A percentile compares a stretch with the other conserved stretches of the same genome.
Conservation (phyloP, 139 green algal genomes). For the Closterium sp. region DNA sequence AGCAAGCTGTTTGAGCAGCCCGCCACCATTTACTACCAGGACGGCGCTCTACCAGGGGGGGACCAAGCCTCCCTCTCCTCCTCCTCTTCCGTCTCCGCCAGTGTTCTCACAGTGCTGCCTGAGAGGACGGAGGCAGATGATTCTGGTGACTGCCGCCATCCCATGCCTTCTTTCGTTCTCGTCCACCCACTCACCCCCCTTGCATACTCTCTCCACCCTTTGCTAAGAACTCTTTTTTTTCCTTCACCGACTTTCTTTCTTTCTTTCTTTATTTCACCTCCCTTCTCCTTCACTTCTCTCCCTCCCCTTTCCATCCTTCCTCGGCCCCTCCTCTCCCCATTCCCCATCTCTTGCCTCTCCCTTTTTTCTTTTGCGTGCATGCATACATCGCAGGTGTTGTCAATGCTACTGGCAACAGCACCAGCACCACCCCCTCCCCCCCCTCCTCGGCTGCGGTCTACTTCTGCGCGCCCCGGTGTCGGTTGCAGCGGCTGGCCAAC, state of each 20-base stretch:
- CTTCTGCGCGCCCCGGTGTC: neutral
- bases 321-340: neutral
- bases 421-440: neutral
- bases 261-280: no score
- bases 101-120: neutral
- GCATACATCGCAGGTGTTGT: neutral
- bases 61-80: neutral
- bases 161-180: neutral
- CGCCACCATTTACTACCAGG: neutral
- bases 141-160: neutral
- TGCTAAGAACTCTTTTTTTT: neutral
- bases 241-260: no score
- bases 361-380: neutral
- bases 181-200: neutral
- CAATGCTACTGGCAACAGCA: neutral
- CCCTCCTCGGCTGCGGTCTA: neutral
- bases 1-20: neutral
- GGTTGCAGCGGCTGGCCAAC: constrained; percentile 4
- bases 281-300: neutral
- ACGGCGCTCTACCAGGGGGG: neutral
- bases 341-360: neutral
- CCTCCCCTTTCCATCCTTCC: neutral
- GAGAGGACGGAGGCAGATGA: neutral
- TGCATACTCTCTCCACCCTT: neutral
- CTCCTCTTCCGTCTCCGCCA: neutral